phyloP scores from a whole-genome alignment of 768 basidiomycete species.

The Rhodotorula kratochvilovae region DNA sequence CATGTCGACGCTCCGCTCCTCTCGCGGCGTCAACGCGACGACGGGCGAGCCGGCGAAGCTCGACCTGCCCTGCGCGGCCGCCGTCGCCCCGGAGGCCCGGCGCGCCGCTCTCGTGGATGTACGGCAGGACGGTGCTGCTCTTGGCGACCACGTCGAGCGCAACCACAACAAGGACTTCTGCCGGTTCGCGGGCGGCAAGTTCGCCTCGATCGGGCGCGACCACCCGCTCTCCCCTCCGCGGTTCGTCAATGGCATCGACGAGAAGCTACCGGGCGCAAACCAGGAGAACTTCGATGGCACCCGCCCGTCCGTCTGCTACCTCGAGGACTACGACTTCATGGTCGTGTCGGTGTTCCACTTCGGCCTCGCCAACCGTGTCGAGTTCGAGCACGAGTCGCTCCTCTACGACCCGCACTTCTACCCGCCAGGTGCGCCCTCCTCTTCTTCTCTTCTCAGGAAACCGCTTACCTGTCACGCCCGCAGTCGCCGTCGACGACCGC shows the following conservation, averaged over 20 bases:
- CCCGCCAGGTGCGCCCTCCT: conserved; percentile 24
- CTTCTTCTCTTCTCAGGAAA: not conserved
- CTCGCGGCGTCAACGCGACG: not conserved
- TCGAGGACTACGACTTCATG: conserved; percentile 30
- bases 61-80: conserved; percentile 6
- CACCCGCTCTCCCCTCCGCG: conserved; percentile 35
- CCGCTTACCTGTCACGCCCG: not conserved
- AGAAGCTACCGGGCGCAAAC: conserved; percentile 12
- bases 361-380: conserved; percentile 31
- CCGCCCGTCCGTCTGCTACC: conserved; percentile 33
- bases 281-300: conserved; percentile 9
- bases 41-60: not conserved
- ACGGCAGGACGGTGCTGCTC: conserved; percentile 34
- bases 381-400: conserved; percentile 35
- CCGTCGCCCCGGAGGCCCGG: not conserved
- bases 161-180: conserved; percentile 36
- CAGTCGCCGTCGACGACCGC: conserved; percentile 36
- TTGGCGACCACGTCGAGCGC: conserved; percentile 39
- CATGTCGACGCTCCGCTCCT: conserved; percentile 22
- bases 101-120: conserved; percentile 28
- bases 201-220: conserved; percentile 20
- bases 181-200: conserved; percentile 31
- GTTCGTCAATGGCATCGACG: conserved; percentile 39
- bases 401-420: conserved; percentile 30
- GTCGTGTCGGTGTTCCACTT: conserved; percentile 34